Percentiles rank a stretch among this genome's conserved stretches.
Evolutionary conservation across 108 stramenopile genomes (phyloP).

Genomic region (Licmophora abbreviata): DNA sequence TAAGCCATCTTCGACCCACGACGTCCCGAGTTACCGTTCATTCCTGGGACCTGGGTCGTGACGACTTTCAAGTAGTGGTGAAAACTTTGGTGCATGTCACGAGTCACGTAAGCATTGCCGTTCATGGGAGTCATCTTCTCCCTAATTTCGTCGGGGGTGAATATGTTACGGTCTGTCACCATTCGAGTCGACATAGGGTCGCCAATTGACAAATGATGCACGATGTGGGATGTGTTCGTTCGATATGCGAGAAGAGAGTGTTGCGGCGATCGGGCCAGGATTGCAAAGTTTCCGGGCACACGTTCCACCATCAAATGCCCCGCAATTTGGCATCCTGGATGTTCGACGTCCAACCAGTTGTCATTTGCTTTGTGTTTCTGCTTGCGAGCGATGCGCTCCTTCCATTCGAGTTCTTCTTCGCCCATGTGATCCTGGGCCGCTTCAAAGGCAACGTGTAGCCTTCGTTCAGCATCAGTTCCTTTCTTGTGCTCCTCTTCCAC

Average conservation of each 20-base stretch:
- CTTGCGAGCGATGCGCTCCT: constrained; percentile 1
- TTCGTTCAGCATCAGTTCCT: neutral
- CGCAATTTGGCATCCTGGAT: constrained; percentile 81
- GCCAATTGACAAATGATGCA: constrained; percentile 83
- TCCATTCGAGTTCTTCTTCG: constrained; percentile 9
- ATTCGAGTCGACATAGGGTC: constrained; percentile 12
- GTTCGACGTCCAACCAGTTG: constrained; percentile 34
- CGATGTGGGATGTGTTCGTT: constrained; percentile 86
- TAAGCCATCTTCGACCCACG: constrained; percentile 32
- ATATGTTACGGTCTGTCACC: neutral
- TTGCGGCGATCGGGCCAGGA: constrained; percentile 66
- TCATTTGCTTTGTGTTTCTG: neutral
- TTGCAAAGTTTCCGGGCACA: constrained; percentile 94
- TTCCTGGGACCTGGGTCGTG: constrained; percentile 40
- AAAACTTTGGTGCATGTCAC: constrained; percentile 73
- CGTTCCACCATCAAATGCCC: constrained; percentile 86
- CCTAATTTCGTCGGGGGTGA: neutral
- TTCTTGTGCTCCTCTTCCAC: constrained; percentile 60
- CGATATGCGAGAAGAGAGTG: constrained; percentile 81
- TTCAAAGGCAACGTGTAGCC: neutral
- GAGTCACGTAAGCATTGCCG: constrained; percentile 58
- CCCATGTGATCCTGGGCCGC: constrained; percentile 6
- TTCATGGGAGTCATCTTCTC: constrained; percentile 67
- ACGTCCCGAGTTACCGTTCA: constrained; percentile 28
- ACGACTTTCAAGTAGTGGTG: constrained; percentile 93